These are phyloP conservation scores for Arthromyces matolae DNA, from an alignment of 768 basidiomycete species.

Conservation along the genomic window DNA sequence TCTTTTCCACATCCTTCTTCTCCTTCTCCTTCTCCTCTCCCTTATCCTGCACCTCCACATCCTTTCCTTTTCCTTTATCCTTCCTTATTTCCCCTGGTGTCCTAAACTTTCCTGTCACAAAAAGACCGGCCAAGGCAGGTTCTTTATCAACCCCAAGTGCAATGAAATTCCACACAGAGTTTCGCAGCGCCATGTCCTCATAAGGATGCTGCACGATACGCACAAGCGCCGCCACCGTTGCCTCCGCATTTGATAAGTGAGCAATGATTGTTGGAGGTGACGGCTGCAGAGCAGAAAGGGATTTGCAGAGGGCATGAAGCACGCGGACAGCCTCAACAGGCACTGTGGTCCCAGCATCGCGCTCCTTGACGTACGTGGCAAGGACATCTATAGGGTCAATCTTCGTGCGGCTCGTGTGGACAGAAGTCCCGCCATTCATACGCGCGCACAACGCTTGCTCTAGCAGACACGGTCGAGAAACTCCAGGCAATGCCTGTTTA, in stretches of 20 bases:
- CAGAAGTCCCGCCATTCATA: constrained; percentile 46
- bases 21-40: constrained; percentile 26
- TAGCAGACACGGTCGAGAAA: constrained; percentile 56
- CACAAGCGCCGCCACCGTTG: constrained; percentile 62
- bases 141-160: constrained; percentile 79
- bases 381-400: constrained; percentile 75
- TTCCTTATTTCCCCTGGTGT: constrained; percentile 37
- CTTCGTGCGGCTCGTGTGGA: constrained; percentile 43
- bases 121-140: constrained; percentile 77
- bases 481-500: constrained; percentile 48
- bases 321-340: constrained; percentile 66
- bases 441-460: constrained; percentile 75
- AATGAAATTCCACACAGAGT: constrained; percentile 82
- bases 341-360: constrained; percentile 55
- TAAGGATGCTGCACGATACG: constrained; percentile 76
- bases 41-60: constrained; percentile 33
- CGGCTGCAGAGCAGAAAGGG: constrained; percentile 56
- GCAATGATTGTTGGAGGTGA: constrained; percentile 72
- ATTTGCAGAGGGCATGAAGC: constrained; percentile 63
- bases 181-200: constrained; percentile 68
- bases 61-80: constrained; percentile 30
- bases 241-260: constrained; percentile 75
- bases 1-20: constrained; percentile 25
- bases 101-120: constrained; percentile 72
- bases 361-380: constrained; percentile 60